phyloP scores from a whole-genome alignment of 1,284 basidiomycete species.

The Fomes fomentarius region DNA sequence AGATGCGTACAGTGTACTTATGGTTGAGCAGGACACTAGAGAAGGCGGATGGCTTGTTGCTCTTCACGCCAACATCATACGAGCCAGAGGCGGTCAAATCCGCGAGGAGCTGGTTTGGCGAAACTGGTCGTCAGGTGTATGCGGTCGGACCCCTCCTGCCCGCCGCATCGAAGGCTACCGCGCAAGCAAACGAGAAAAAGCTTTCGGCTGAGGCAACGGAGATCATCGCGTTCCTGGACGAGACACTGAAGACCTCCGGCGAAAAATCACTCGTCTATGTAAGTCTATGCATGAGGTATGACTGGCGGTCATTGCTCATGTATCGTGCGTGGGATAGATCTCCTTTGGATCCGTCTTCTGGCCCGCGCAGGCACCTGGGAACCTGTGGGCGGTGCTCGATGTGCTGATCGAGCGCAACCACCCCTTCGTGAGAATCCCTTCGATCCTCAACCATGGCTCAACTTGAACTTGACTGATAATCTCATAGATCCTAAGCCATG shows the following conservation, averaged over 20 bases:
- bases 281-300: neutral
- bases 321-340: no score
- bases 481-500: slow-evolving; percentile 29
- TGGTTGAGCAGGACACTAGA: slow-evolving; percentile 10
- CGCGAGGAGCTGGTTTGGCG: slow-evolving; percentile 18
- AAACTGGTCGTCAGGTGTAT: slow-evolving; percentile 18
- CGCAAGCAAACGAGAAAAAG: slow-evolving; percentile 14
- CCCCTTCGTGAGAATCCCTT: slow-evolving; percentile 19
- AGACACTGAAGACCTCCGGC: slow-evolving; percentile 19
- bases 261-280: slow-evolving; percentile 29
- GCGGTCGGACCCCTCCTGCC: slow-evolving; percentile 22
- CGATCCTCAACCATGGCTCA: no score
- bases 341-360: slow-evolving; percentile 26
- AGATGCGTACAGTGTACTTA: neutral
- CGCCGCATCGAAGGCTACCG: slow-evolving; percentile 4
- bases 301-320: neutral
- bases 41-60: slow-evolving; percentile 18
- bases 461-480: no score
- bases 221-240: slow-evolving; percentile 25
- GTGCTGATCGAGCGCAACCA: slow-evolving; percentile 23
- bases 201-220: slow-evolving; percentile 12
- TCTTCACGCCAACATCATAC: slow-evolving; percentile 23
- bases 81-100: slow-evolving; percentile 22
- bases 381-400: slow-evolving; percentile 25
- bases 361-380: slow-evolving; percentile 18